A percentile compares a stretch with the other conserved stretches of the same genome.
Conservation (phyloP, 1,284 basidiomycete species). For the Irpex sp. region DNA sequence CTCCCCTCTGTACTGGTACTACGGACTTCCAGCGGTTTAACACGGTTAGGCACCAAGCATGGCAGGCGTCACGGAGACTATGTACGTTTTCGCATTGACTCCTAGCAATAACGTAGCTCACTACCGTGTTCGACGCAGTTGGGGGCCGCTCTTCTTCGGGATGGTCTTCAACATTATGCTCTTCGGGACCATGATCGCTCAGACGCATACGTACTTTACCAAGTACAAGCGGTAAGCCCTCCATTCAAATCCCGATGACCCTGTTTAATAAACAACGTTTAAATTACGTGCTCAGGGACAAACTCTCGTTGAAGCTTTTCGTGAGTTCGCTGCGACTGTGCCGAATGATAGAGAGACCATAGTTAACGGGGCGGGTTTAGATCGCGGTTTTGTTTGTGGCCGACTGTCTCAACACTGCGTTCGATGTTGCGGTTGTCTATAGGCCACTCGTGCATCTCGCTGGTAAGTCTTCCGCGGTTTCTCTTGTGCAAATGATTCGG, state of each 20-base stretch:
- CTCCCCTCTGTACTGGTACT: not conserved
- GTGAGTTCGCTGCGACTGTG: conserved; percentile 7
- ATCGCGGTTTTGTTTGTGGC: conserved; percentile 31
- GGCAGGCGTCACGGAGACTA: not conserved
- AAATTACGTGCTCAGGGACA: conserved; percentile 10
- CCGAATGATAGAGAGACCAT: too few relatives aligned
- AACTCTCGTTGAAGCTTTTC: conserved; percentile 16
- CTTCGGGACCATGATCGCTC: conserved; percentile 19
- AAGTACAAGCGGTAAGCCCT: conserved; percentile 17
- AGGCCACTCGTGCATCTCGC: conserved; percentile 33
- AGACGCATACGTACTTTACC: conserved; percentile 17
- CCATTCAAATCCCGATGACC: not conserved
- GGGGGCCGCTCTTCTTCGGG: conserved; percentile 11
- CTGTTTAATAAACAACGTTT: not conserved
- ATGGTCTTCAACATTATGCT: conserved; percentile 16
- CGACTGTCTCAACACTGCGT: conserved; percentile 36
- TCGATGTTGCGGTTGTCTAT: conserved; percentile 37
- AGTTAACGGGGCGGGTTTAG: conserved; percentile 16
- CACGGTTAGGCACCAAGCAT: not conserved
- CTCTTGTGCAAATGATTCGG: conserved; percentile 5
- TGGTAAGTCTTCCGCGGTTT: conserved; percentile 28
- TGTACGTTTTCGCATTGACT: not conserved
- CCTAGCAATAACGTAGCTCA: not conserved
- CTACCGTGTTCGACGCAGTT: not conserved
- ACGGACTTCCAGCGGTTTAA: not conserved